phyloP scores from a whole-genome alignment of 176 grass and related monocot genomes.

The Eremochloa ophiuroides region DNA sequence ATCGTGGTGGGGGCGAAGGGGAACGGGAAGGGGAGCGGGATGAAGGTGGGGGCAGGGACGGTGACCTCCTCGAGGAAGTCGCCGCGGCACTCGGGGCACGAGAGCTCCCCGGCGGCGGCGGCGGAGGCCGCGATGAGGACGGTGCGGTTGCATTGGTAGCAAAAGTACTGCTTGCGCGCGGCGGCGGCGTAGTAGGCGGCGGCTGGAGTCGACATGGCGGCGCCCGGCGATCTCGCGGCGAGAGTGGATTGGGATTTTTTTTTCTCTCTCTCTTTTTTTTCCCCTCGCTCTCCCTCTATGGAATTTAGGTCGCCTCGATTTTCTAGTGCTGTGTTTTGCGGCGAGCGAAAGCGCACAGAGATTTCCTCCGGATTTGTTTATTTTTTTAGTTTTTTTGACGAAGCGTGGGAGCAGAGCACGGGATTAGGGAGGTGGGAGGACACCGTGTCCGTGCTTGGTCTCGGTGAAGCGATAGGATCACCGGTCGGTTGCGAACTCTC shows the following conservation, averaged over 20 bases:
- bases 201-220: constrained; percentile 47
- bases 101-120: constrained; percentile 51
- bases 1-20: constrained; percentile 13
- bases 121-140: constrained; percentile 46
- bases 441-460: neutral
- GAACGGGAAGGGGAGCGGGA: constrained; percentile 52
- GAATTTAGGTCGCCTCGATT: too few species aligned
- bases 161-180: constrained; percentile 81
- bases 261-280: neutral
- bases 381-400: neutral
- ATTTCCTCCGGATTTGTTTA: neutral
- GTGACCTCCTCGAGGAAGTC: constrained; percentile 92
- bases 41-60: constrained; percentile 52
- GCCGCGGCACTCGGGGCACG: constrained; percentile 76
- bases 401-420: neutral
- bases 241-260: constrained; percentile 26
- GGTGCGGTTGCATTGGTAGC: constrained; percentile 87
- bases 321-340: too few species aligned
- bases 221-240: constrained; percentile 52
- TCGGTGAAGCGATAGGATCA: neutral
- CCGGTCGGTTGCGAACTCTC: neutral
- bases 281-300: neutral
- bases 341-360: too few species aligned
- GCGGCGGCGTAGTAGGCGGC: constrained; percentile 55
- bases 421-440: neutral